These are phyloP conservation scores for Ceratocystis eucalypticola DNA, from an alignment of 2,329 filamentous ascomycete genomes.

Conservation along the genomic window DNA sequence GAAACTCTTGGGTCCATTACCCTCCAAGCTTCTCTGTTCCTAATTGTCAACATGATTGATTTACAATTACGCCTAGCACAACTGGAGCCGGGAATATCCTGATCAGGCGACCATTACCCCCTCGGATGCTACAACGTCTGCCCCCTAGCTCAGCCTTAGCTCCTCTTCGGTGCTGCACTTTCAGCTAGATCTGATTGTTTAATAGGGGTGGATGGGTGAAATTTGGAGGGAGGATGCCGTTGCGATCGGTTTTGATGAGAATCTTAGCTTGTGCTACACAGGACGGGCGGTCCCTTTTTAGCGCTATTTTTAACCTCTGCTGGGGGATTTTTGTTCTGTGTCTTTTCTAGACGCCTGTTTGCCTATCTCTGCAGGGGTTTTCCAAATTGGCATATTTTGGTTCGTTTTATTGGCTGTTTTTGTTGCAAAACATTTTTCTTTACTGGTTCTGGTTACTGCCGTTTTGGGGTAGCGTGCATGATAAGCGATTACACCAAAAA, in stretches of 20 bases:
- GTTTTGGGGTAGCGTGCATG: too few species aligned
- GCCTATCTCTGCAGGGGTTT: neutral
- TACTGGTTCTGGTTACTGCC: neutral
- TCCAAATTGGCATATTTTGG: neutral
- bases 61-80: too few species aligned
- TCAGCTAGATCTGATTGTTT: too few species aligned
- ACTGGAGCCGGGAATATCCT: too few species aligned
- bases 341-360: neutral
- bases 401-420: neutral
- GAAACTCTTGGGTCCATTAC: neutral
- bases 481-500: too few species aligned
- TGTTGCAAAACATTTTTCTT: neutral
- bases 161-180: too few species aligned
- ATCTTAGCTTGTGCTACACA: neutral
- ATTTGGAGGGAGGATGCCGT: too few species aligned
- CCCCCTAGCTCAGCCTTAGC: too few species aligned
- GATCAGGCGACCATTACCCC: too few species aligned
- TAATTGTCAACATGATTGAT: too few species aligned
- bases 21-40: neutral
- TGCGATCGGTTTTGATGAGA: neutral
- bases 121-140: too few species aligned
- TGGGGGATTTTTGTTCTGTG: neutral
- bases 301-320: neutral
- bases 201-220: too few species aligned
- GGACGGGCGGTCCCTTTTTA: neutral